Evolutionary conservation across 1,284 basidiomycete genomes (phyloP).

Genomic region (Puccinia horiana): DNA sequence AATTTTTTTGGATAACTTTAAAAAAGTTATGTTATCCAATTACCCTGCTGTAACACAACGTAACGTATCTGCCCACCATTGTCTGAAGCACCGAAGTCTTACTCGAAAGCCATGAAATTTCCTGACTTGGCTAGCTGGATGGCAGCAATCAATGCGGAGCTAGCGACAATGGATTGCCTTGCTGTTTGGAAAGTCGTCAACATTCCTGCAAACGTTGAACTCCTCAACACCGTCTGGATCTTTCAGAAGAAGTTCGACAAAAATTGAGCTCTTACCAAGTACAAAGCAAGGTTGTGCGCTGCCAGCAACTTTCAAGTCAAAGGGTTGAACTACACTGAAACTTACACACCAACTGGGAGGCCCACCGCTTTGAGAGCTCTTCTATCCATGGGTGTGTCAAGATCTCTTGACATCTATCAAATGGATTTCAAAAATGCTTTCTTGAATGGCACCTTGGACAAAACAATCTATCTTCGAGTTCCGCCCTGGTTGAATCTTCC

Average conservation of each 20-base stretch:
- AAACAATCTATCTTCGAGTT: conserved; percentile 12
- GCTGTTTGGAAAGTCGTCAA: conserved; percentile 23
- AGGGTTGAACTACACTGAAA: neutral
- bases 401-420: neutral
- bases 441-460: neutral
- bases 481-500: neutral
- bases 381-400: neutral
- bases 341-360: conserved; percentile 6
- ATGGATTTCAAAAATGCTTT: conserved; percentile 15
- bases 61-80: too few relatives aligned
- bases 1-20: too few relatives aligned
- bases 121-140: neutral
- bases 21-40: too few relatives aligned
- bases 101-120: neutral
- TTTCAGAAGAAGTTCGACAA: neutral
- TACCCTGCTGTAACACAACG: too few relatives aligned
- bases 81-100: neutral
- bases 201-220: neutral
- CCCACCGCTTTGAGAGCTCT: neutral
- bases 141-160: neutral
- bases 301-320: neutral
- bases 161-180: neutral
- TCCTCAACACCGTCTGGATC: too few relatives aligned
- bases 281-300: conserved; percentile 5
- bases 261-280: conserved; percentile 5